Evolutionary conservation across 371 early-diverging fungal genomes (phyloP).

Genomic region (Mucor lusitanicus): DNA sequence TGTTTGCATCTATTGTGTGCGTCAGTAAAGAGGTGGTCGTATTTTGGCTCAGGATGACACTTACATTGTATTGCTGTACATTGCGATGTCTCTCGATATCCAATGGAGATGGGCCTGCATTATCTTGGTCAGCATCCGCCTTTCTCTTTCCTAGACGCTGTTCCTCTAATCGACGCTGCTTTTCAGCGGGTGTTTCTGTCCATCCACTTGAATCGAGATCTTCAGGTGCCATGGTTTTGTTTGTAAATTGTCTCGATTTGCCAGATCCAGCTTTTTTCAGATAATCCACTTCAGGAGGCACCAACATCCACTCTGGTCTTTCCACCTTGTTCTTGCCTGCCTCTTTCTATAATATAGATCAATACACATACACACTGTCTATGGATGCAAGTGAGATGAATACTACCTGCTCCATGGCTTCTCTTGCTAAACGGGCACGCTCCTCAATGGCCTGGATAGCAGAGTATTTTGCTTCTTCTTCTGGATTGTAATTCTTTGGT

Average conservation of each 20-base stretch:
- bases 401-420: slow-evolving; percentile 40
- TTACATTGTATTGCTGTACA: slow-evolving; percentile 35
- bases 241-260: slow-evolving; percentile 38
- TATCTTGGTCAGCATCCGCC: slow-evolving; percentile 8
- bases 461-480: slow-evolving; percentile 35
- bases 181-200: slow-evolving; percentile 68
- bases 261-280: slow-evolving; percentile 37
- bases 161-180: slow-evolving; percentile 37
- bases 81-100: slow-evolving; percentile 22
- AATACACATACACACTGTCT: not conserved
- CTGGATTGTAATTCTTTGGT: slow-evolving; percentile 47
- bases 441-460: slow-evolving; percentile 37
- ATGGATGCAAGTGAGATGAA: no score
- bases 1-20: slow-evolving; percentile 27
- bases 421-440: slow-evolving; percentile 34
- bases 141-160: slow-evolving; percentile 18
- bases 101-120: not conserved
- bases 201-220: slow-evolving; percentile 55
- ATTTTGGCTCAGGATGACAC: not conserved
- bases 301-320: slow-evolving; percentile 72
- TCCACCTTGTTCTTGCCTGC: slow-evolving; percentile 34
- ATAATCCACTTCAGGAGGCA: slow-evolving; percentile 64
- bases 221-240: slow-evolving; percentile 16
- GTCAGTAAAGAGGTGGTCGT: not conserved
- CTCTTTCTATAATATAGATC: slow-evolving; percentile 13